These are phyloP conservation scores for Xenoacremonium recifei DNA, from an alignment of 2,329 filamentous ascomycete genomes.

Conservation along the genomic window DNA sequence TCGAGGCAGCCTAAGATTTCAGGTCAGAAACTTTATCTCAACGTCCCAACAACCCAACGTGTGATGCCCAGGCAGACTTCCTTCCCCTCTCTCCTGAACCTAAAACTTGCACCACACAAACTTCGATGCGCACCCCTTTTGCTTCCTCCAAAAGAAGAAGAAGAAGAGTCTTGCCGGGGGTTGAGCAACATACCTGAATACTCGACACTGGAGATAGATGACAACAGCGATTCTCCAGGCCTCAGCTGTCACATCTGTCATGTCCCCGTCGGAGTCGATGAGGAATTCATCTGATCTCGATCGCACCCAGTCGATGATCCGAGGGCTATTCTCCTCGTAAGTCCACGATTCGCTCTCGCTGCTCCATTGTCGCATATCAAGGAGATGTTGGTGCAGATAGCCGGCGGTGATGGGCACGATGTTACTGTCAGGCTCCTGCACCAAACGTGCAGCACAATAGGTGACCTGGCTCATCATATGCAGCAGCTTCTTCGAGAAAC, in stretches of 20 bases:
- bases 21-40: slow-evolving; percentile 8
- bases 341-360: slow-evolving; percentile 25
- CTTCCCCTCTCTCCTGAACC: background rate
- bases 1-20: slow-evolving; percentile 31
- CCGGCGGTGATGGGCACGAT: slow-evolving; percentile 31
- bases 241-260: slow-evolving; percentile 41
- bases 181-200: slow-evolving; percentile 35
- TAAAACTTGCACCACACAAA: too few relatives aligned
- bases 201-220: slow-evolving; percentile 38
- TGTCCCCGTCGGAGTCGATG: slow-evolving; percentile 28
- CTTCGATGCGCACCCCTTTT: too few relatives aligned
- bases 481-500: slow-evolving; percentile 39
- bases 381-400: slow-evolving; percentile 26
- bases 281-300: slow-evolving; percentile 17
- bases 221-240: slow-evolving; percentile 40
- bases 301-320: slow-evolving; percentile 31
- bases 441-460: slow-evolving; percentile 32
- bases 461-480: slow-evolving; percentile 38
- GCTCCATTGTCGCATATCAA: slow-evolving; percentile 36
- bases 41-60: background rate
- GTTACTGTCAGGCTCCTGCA: slow-evolving; percentile 31
- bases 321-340: slow-evolving; percentile 10
- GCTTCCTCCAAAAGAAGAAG: too few relatives aligned
- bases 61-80: background rate
- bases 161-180: too few relatives aligned